Percentiles rank a stretch among this genome's conserved stretches.
phyloP scores from a whole-genome alignment of 2,329 filamentous ascomycete species.

The Xylaria sp. region DNA sequence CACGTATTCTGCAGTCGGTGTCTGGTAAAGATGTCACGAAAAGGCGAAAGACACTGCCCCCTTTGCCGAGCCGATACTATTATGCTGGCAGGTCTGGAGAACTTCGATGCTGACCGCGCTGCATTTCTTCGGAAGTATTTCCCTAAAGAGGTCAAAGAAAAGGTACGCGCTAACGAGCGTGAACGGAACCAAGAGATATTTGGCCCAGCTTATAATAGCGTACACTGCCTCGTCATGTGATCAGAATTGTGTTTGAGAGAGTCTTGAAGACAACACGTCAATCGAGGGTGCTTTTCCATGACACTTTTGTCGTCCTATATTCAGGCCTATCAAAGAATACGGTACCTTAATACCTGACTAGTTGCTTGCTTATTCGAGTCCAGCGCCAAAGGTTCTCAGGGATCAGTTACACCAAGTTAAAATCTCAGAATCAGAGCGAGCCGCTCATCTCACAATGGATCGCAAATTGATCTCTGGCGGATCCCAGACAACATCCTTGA shows the following conservation, averaged over 20 bases:
- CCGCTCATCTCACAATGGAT: conserved; percentile 46
- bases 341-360: not conserved
- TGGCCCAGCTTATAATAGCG: conserved; percentile 71
- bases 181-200: conserved; percentile 80
- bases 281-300: not conserved
- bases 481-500: conserved; percentile 55
- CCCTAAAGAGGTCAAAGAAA: conserved; percentile 74
- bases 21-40: conserved; percentile 80
- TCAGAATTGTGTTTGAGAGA: not conserved
- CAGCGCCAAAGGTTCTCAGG: not conserved
- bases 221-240: conserved; percentile 71
- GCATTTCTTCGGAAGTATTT: conserved; percentile 81
- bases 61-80: conserved; percentile 80
- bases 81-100: conserved; percentile 75
- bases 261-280: not conserved
- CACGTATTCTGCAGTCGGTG: conserved; percentile 89
- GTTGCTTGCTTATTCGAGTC: not conserved
- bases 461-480: conserved; percentile 49
- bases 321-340: not conserved
- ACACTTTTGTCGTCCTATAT: not conserved
- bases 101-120: conserved; percentile 75
- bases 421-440: not conserved
- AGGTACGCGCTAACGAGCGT: conserved; percentile 76
- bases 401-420: not conserved
- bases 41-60: conserved; percentile 75